phyloP scores from a whole-genome alignment of 139 green algal species.

The Picochlorum sp. region DNA sequence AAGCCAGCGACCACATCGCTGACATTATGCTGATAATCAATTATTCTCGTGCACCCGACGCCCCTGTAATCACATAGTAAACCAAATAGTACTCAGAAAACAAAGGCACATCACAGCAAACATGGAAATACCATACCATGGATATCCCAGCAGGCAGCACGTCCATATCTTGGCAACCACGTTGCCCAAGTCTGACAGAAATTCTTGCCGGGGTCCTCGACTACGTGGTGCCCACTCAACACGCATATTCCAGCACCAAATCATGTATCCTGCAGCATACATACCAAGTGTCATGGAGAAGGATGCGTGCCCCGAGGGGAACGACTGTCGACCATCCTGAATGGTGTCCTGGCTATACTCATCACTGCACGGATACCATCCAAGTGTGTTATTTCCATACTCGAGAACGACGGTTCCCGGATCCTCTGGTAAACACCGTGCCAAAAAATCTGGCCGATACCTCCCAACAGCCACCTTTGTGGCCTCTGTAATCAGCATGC shows the following conservation, averaged over 20 bases:
- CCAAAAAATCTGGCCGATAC: constrained; percentile 10
- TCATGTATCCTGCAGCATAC: constrained; percentile 28
- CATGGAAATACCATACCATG: constrained; percentile 1
- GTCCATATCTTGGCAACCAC: constrained; percentile 30
- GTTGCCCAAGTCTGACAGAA: constrained; percentile 20
- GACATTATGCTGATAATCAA: constrained; percentile 6
- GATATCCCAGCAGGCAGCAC: not conserved
- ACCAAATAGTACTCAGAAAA: too few relatives aligned
- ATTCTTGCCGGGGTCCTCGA: constrained; percentile 7
- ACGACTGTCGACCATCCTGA: constrained; percentile 6
- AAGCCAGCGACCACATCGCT: constrained; percentile 1
- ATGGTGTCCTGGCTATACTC: not conserved
- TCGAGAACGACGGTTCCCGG: constrained; percentile 4
- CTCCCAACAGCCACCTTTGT: constrained; percentile 9
- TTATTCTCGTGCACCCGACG: constrained; percentile 2
- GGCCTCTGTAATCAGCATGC: not conserved
- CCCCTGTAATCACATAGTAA: constrained; percentile 4
- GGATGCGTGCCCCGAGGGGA: constrained; percentile 25
- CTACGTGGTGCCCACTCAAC: not conserved
- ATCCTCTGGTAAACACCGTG: not conserved
- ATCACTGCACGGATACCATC: constrained; percentile 18
- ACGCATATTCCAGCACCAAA: constrained; percentile 34
- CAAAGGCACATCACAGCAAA: too few relatives aligned
- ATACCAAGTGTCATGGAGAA: constrained; percentile 18
- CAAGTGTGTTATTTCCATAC: not conserved